A percentile compares a stretch with the other conserved stretches of the same genome.
Evolutionary conservation across 2,329 filamentous ascomycete genomes (phyloP).

Genomic region (Colletotrichum magnum): DNA sequence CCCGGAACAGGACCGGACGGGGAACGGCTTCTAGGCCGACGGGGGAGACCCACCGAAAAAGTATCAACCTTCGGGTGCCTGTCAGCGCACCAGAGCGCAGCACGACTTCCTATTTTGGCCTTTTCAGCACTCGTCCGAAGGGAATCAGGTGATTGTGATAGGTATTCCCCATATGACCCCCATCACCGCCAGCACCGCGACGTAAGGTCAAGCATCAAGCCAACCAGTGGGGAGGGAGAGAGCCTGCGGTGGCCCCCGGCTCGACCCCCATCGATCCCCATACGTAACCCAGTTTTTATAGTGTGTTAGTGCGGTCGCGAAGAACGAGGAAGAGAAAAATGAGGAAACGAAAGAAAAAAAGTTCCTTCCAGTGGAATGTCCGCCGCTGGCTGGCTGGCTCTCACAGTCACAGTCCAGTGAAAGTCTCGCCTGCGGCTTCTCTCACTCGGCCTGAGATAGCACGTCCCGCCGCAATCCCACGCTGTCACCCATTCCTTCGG

Average conservation of each 20-base stretch:
- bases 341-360: too few species aligned
- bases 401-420: not conserved
- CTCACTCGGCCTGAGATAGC: slow-evolving; percentile 10
- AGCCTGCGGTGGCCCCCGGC: too few species aligned
- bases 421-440: not conserved
- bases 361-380: not conserved
- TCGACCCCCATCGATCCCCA: not conserved
- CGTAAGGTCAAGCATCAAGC: too few species aligned
- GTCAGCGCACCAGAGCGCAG: not conserved
- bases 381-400: not conserved
- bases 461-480: slow-evolving; percentile 21
- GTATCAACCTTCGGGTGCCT: not conserved
- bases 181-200: not conserved
- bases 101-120: slow-evolving; percentile 15
- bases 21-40: slow-evolving; percentile 30
- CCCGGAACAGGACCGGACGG: slow-evolving; percentile 37
- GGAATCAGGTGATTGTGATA: slow-evolving; percentile 19
- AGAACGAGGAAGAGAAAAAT: too few species aligned
- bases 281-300: slow-evolving; percentile 11
- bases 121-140: slow-evolving; percentile 24
- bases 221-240: too few species aligned
- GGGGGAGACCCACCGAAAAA: slow-evolving; percentile 6
- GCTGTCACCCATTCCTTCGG: slow-evolving; percentile 30
- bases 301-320: not conserved
- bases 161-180: not conserved